Evolutionary conservation across 805 yeast species (phyloP), one percentile per base, ranked within the genome.

Genomic region (Wickerhamiella australiensis): DNA sequence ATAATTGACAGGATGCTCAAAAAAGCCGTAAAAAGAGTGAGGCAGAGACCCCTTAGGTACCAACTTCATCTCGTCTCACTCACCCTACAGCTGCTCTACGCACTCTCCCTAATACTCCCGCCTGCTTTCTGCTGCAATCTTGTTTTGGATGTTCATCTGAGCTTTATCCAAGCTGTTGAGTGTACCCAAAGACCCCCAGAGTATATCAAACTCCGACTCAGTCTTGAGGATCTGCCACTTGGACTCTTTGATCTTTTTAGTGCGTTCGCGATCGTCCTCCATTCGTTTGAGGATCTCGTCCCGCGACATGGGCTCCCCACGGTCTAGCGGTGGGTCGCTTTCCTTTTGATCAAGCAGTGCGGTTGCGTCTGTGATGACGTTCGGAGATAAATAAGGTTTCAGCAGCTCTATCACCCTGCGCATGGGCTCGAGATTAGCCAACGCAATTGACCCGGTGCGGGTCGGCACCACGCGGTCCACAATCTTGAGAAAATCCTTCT

Each of bases 231-330:
- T 78, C 8, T 79, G 73, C 95, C 96, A 86, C 20, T 79, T 69
- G 9, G 74, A 76, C 59, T 90, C 96, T 57, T 88, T 86, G 12
- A 82, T 75, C 55, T 84, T 74, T 61, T 90, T 90, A 59, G 85
- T 42, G 38, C 95, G 70, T 62, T 90, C 98, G 56, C 98, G 70
- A 62, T 90, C 97, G 54, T 82, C 88, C 61, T 90, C 96, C 80
- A 90, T 86, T 52, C 97, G 69, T 33, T 77, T 73, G 15, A 86
- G 61, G 15, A 84, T 78, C 56, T 81, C 85, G 43, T 77, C 73
- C 29, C 60, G 61, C 1, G 71, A 57, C 23, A 68, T 38, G 12
- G 46, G 53, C 33, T 50, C 51, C 2, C 46, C 52, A 13, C 50
- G 37, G 6, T 55, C 53, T 11, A 15, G 46, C 21, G 46, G 50